Base-by-base conservation (phyloP, 805 yeast species). In the Naumovozyma dairenensis region DNA sequence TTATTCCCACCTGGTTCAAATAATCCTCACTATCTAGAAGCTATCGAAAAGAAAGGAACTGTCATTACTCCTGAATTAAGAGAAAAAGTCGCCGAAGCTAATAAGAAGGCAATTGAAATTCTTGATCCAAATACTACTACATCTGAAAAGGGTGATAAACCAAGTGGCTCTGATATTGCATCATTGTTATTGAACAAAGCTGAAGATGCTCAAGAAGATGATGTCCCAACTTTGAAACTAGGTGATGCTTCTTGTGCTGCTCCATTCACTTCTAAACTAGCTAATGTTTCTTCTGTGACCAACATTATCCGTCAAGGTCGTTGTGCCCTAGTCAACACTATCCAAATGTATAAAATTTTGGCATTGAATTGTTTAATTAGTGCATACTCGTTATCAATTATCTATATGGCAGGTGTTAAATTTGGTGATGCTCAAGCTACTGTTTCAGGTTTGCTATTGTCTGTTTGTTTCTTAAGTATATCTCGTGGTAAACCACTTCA, bases 231-330 rank as follows among this genome's bases (percentile, higher is more conserved):
- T 30, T 72, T 92, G 65, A 92, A 92, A 60, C 68, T 92, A 36
- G 98, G 98, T 50, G 98, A 92, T 63, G 98, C 98, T 10, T 87
- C 96, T 16, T 96, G 93, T 51, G 98, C 98, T 35, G 98, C 98
- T 21, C 98, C 98, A 30, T 85, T 92, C 60, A 92, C 98, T 14
- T 87, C 97, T 16, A 92, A 92, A 57, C 72, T 92, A 44, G 75
- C 95, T 17, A 82, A 80, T 52, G 98, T 92, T 21, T 73, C 87
- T 35, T 80, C 98, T 36, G 96, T 92, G 36, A 82, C 94, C 34
- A 80, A 86, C 55, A 82, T 92, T 45, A 74, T 92, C 46, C 86
- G 98, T 63, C 96, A 92, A 68, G 98, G 98, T 45, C 85, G 98
- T 63, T 84, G 95, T 68, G 95, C 98, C 6, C 69, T 92, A 46